phyloP scores from a whole-genome alignment of 2,329 filamentous ascomycete genomes.

The Aspergillus ochraceus region DNA sequence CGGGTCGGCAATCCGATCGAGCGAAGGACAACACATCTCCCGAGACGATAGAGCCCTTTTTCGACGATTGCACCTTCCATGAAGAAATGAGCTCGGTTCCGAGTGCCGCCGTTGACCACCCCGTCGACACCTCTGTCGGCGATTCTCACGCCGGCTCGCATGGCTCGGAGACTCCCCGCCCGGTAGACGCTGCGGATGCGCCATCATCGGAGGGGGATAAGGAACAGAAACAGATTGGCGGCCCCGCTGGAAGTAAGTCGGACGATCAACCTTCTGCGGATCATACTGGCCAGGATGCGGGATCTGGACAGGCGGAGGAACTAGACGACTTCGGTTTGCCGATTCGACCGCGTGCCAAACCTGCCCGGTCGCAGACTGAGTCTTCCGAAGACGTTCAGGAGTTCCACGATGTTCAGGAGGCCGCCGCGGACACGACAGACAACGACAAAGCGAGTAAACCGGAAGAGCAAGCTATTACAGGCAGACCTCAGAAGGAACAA shows the following conservation, averaged over 20 bases:
- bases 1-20: slow-evolving; percentile 1
- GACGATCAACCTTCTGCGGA: slow-evolving; percentile 5
- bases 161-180: slow-evolving; percentile 12
- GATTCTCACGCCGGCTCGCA: slow-evolving; percentile 8
- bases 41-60: slow-evolving; percentile 1
- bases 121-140: slow-evolving; percentile 25
- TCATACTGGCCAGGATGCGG: slow-evolving; percentile 4
- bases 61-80: slow-evolving; percentile 12
- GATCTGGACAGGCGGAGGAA: slow-evolving; percentile 20
- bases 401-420: slow-evolving; percentile 23
- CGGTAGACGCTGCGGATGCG: slow-evolving; percentile 6
- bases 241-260: slow-evolving; percentile 5
- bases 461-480: neutral
- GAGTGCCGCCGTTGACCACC: slow-evolving; percentile 27
- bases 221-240: slow-evolving; percentile 18
- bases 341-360: slow-evolving; percentile 28
- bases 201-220: slow-evolving; percentile 9
- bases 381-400: slow-evolving; percentile 16
- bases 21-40: neutral
- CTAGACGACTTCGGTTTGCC: slow-evolving; percentile 44
- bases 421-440: neutral
- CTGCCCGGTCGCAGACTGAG: slow-evolving; percentile 16
- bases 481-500: neutral
- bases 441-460: neutral
- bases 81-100: slow-evolving; percentile 34